A percentile compares a stretch with the other conserved stretches of the same genome.
Evolutionary conservation across 2,329 filamentous ascomycete species (phyloP).

Genomic region (Exophiala oligosperma): DNA sequence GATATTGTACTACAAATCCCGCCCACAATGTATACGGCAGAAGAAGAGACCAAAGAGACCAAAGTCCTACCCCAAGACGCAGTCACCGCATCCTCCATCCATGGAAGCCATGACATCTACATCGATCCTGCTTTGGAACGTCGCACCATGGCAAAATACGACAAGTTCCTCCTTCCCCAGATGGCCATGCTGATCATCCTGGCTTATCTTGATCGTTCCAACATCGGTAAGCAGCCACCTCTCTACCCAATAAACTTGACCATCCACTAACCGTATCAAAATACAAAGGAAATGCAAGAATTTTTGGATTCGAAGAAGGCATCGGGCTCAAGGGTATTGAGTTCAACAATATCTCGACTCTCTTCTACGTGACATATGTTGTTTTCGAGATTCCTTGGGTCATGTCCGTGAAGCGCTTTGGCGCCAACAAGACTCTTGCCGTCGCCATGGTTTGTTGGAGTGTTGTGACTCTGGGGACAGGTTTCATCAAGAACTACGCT

Average conservation of each 20-base stretch:
- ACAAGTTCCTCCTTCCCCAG: constrained; percentile 11
- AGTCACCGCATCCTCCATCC: no score
- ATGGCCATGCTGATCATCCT: constrained; percentile 5
- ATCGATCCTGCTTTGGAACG: constrained; percentile 16
- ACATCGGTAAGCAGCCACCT: constrained; percentile 6
- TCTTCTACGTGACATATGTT: constrained; percentile 43
- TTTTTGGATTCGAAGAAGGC: not conserved
- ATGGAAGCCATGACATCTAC: constrained; percentile 1
- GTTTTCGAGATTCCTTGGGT: constrained; percentile 37
- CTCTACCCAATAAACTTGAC: not conserved
- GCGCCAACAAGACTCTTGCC: not conserved
- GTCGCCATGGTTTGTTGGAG: constrained; percentile 36
- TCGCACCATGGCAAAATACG: constrained; percentile 12
- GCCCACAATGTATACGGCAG: no score
- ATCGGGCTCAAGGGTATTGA: constrained; percentile 32
- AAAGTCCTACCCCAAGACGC: no score
- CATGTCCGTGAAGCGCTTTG: not conserved
- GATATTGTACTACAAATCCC: no score
- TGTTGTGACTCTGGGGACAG: constrained; percentile 44
- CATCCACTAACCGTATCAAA: not conserved
- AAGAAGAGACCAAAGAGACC: no score
- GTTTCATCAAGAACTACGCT: constrained; percentile 51
- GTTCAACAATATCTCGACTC: constrained; percentile 39
- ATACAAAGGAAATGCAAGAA: constrained; percentile 1
- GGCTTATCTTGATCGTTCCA: constrained; percentile 3